These are phyloP conservation scores for Podospora tetraspora DNA, from an alignment of 495 filamentous ascomycete species.

Conservation along the genomic window DNA sequence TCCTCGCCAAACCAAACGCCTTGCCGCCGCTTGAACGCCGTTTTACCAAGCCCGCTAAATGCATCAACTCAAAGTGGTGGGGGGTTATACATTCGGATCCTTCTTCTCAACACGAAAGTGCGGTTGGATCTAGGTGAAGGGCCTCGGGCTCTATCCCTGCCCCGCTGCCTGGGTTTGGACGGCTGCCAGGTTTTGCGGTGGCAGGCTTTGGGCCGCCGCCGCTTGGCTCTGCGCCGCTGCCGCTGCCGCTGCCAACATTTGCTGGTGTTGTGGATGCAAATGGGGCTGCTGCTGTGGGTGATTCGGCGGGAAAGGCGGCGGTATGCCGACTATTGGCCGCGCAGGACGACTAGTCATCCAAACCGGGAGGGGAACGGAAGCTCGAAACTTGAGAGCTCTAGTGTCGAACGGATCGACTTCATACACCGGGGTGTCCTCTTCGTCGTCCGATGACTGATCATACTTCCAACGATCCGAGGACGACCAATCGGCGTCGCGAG, in stretches of 20 bases:
- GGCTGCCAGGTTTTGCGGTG: background rate
- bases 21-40: slow-evolving; percentile 19
- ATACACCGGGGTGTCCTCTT: slow-evolving; percentile 55
- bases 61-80: slow-evolving; percentile 27
- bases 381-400: slow-evolving; percentile 65
- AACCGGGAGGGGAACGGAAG: slow-evolving; percentile 55
- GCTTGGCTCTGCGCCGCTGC: background rate
- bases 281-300: slow-evolving; percentile 9
- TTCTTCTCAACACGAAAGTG: background rate
- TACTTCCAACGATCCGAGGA: slow-evolving; percentile 75
- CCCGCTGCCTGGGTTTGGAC: background rate
- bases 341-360: slow-evolving; percentile 21
- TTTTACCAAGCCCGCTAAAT: slow-evolving; percentile 29
- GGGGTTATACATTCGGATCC: slow-evolving; percentile 24
- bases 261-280: slow-evolving; percentile 19
- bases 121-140: background rate
- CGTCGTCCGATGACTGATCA: slow-evolving; percentile 68
- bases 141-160: background rate
- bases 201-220: background rate
- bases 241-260: background rate
- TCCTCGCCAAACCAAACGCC: slow-evolving; percentile 24
- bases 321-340: background rate
- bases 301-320: background rate
- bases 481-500: slow-evolving; percentile 46
- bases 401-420: slow-evolving; percentile 66